These are phyloP conservation scores for Amanita phalloides DNA, from an alignment of 768 basidiomycete genomes.

Conservation along the genomic window DNA sequence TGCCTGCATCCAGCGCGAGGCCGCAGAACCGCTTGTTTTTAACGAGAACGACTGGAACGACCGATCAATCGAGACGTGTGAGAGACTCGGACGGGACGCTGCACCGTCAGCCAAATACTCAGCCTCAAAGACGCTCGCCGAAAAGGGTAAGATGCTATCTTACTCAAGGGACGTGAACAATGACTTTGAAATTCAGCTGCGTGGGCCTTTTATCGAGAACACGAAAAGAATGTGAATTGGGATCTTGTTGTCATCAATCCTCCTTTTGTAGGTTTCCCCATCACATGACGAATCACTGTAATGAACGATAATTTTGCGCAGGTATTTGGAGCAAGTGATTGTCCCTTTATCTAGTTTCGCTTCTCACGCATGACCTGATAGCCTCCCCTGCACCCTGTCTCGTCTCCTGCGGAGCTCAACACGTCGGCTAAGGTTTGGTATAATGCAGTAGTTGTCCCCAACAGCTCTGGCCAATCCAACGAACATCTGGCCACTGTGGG, in stretches of 20 bases:
- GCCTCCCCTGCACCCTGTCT: conserved; percentile 32
- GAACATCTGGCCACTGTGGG: conserved; percentile 14
- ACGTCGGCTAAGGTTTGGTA: conserved; percentile 24
- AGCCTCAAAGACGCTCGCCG: conserved; percentile 57
- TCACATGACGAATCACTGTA: not conserved
- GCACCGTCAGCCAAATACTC: conserved; percentile 33
- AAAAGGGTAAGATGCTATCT: conserved; percentile 29
- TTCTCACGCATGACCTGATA: not conserved
- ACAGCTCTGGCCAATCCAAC: conserved; percentile 8
- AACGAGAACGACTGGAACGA: conserved; percentile 56
- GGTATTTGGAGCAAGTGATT: conserved; percentile 16
- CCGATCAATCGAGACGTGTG: conserved; percentile 28
- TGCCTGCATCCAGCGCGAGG: conserved; percentile 31
- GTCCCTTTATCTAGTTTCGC: too few species aligned
- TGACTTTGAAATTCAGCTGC: conserved; percentile 19
- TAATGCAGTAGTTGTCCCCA: conserved; percentile 14
- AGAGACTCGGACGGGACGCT: conserved; percentile 38
- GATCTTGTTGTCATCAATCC: conserved; percentile 46
- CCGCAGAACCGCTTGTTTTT: conserved; percentile 20
- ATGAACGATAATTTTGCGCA: conserved; percentile 1
- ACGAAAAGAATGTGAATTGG: conserved; percentile 33
- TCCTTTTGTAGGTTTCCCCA: conserved; percentile 28
- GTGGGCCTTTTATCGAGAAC: conserved; percentile 30
- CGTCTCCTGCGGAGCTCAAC: conserved; percentile 23
- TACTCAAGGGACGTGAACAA: not conserved